Base-by-base conservation (phyloP, 352 stramenopile genomes). In the Peronospora destructor region DNA sequence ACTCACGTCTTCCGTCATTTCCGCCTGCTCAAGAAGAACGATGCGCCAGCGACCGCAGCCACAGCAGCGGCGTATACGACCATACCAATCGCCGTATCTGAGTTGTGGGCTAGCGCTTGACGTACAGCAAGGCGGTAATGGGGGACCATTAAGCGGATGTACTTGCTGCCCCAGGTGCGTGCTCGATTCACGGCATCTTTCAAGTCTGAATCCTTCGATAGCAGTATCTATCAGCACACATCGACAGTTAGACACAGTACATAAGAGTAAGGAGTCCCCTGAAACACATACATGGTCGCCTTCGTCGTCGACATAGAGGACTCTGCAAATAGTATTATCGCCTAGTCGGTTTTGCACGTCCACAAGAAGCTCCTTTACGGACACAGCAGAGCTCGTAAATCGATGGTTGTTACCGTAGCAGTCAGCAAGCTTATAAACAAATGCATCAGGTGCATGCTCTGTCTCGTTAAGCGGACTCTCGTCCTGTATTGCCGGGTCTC, bases 231-330 rank as follows among this genome's bases (percentile, higher is more conserved):
- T 41, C 2, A 44, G 30, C 28, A 29, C 39, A 9, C 45, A 63
- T 2, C 6, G 13, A 32, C 39, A 29, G 23, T 49, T 36, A 48
- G 42, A 38, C 9, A 42, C 52, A 14, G 49, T 13, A 3, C 28
- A 35, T 17, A 26, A 49, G 5, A n/a, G 37, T 23, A 40, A n/a
- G n/a, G 33, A 9, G 14, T 29, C 4, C 11, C 17, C 25, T 12
- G 12, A 36, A 48, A 52, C 71, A 40, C 63, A 32, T 32, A 85
- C 75, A 53, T 88, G 80, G 28, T 94, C 83, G 48, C 65, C 71
- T 53, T 93, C 82, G 23, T 94, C 83, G 41, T 94, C 80, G 21
- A 91, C 71, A 43, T 90, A 90, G 28, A 91, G 75, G 21, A 92
- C 63, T 44, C 83, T 70, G 4, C 72, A 69, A 36, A 88, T 90